These are phyloP conservation scores for Meyerozyma guilliermondii DNA, from an alignment of 1,139 yeast genomes.

Conservation along the genomic window DNA sequence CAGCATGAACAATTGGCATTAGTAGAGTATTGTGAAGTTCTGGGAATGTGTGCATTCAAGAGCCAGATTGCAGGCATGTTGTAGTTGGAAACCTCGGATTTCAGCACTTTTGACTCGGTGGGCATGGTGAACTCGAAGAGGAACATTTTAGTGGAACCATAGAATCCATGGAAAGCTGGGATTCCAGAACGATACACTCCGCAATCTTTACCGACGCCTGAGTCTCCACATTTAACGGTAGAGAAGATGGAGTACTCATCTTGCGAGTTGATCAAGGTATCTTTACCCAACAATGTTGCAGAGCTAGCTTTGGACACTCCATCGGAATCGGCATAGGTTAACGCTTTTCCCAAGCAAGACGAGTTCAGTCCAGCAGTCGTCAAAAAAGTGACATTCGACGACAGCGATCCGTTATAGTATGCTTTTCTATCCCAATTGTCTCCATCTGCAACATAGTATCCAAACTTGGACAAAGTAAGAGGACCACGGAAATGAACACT, in stretches of 20 bases:
- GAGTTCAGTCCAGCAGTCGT: slow-evolving; percentile 79
- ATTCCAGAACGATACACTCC: slow-evolving; percentile 83
- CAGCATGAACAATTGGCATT: slow-evolving; percentile 89
- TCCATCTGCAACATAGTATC: slow-evolving; percentile 35
- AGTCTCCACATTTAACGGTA: slow-evolving; percentile 52
- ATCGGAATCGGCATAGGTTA: slow-evolving; percentile 72
- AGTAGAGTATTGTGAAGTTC: slow-evolving; percentile 73
- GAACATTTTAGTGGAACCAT: slow-evolving; percentile 74
- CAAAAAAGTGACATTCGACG: slow-evolving; percentile 74
- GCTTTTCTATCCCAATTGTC: slow-evolving; percentile 70
- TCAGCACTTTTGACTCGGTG: slow-evolving; percentile 40
- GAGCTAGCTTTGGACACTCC: slow-evolving; percentile 63
- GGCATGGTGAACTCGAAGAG: slow-evolving; percentile 93
- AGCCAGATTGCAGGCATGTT: slow-evolving; percentile 98
- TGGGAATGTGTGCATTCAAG: slow-evolving; percentile 88
- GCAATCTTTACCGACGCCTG: slow-evolving; percentile 55
- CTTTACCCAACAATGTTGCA: slow-evolving; percentile 58
- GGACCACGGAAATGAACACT: slow-evolving; percentile 97
- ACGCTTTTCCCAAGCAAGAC: slow-evolving; percentile 78
- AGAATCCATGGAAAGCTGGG: slow-evolving; percentile 92
- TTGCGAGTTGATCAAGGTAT: slow-evolving; percentile 58
- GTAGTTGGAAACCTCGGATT: slow-evolving; percentile 44
- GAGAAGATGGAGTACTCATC: slow-evolving; percentile 77
- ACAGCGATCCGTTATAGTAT: slow-evolving; percentile 53
- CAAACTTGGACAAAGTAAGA: slow-evolving; percentile 70